Conservation (phyloP, 176 grass and related monocot genomes). For the Carex scoparia region DNA sequence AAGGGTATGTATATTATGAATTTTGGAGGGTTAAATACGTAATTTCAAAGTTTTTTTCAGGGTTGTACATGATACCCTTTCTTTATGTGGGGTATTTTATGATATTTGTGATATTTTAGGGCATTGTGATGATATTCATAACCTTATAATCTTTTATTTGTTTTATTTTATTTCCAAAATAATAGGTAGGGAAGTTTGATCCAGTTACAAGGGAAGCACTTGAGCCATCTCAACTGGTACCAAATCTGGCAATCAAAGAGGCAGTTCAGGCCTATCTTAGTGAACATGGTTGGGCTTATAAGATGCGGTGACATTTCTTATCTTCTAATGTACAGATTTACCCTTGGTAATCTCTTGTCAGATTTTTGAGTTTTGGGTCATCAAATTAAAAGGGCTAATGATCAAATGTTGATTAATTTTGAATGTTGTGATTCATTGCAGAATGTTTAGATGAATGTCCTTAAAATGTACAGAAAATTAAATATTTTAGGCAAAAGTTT, state of each 20-base stretch:
- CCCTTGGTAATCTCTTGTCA: not conserved
- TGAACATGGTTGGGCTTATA: slow-evolving; percentile 88
- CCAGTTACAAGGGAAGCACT: slow-evolving; percentile 62
- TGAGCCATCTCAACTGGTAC: slow-evolving; percentile 65
- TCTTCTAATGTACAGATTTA: not conserved
- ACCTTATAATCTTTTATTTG: not conserved
- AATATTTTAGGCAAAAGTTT: not conserved
- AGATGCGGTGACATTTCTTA: slow-evolving; percentile 35
- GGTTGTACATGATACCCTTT: not conserved
- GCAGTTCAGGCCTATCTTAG: slow-evolving; percentile 78
- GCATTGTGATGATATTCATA: not conserved
- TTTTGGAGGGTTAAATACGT: not conserved
- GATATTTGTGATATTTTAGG: not conserved
- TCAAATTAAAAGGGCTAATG: not conserved
- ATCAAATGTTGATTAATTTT: not conserved
- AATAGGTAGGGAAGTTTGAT: slow-evolving; percentile 86
- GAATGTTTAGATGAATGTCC: slow-evolving; percentile 7
- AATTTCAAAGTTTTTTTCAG: too few relatives aligned
- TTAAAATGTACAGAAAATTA: slow-evolving; percentile 7
- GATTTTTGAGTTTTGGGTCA: not conserved
- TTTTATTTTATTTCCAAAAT: not conserved
- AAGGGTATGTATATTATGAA: not conserved
- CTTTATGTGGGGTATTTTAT: not conserved
- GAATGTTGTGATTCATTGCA: not conserved
- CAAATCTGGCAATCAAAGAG: slow-evolving; percentile 85